Percentiles rank a stretch among this genome's conserved stretches.
phyloP scores from a whole-genome alignment of 805 yeast species.

The Kodamaea jinghongensis region DNA sequence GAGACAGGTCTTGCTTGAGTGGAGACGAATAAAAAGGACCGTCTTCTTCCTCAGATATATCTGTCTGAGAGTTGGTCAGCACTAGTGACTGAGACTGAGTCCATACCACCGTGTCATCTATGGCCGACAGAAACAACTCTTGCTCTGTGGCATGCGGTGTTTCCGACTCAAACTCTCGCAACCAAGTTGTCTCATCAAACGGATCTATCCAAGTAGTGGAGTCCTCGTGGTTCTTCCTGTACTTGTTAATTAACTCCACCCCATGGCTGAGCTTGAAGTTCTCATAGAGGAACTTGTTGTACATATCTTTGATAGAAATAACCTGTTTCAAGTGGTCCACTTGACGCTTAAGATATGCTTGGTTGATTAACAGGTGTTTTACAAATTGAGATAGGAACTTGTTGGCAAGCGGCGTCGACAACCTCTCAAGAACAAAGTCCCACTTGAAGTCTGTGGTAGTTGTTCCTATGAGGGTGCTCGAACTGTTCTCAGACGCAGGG shows the following conservation, averaged over 20 bases:
- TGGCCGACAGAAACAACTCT: not conserved
- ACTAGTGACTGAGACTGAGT: not conserved
- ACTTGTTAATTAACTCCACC: conserved; percentile 30
- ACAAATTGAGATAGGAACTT: conserved; percentile 20
- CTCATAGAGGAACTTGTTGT: conserved; percentile 29
- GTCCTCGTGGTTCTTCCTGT: conserved; percentile 18
- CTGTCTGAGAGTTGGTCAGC: conserved; percentile 1
- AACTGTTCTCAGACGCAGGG: not conserved
- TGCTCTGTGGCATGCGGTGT: not conserved
- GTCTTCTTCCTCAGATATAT: conserved; percentile 1
- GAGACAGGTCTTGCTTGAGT: conserved; percentile 3
- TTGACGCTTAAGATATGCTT: conserved; percentile 18
- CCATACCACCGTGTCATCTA: conserved; percentile 2
- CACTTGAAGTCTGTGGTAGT: conserved; percentile 17
- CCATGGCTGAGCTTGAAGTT: conserved; percentile 37
- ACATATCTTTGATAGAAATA: conserved; percentile 29
- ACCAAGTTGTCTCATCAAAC: conserved; percentile 8
- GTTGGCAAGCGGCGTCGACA: conserved; percentile 5
- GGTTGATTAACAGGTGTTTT: conserved; percentile 21
- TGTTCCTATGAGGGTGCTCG: not conserved
- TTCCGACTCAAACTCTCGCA: not conserved
- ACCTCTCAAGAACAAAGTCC: conserved; percentile 17
- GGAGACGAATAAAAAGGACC: conserved; percentile 7
- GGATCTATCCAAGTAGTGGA: conserved; percentile 3
- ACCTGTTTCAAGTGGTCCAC: conserved; percentile 18